Conservation (phyloP, 1,284 basidiomycete genomes). For the Sparassis latifolia region DNA sequence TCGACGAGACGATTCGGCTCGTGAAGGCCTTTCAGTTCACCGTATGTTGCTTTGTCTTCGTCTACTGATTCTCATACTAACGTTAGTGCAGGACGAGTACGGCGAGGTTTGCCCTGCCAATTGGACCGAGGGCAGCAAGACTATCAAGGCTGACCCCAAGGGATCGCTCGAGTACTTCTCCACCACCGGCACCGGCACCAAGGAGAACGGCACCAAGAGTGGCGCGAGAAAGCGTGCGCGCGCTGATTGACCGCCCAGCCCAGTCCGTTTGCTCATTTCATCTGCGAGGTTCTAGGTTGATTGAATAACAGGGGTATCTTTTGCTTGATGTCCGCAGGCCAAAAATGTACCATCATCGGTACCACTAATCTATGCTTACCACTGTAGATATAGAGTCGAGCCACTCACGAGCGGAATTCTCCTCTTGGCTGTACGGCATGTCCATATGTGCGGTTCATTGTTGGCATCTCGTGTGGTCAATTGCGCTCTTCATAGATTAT, state of each 20-base stretch:
- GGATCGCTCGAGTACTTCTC: constrained; percentile 75
- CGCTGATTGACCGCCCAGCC: constrained; percentile 18
- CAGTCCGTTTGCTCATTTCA: background rate
- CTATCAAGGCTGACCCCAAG: constrained; percentile 73
- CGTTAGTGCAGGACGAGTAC: constrained; percentile 57
- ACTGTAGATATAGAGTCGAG: background rate
- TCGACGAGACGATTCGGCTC: constrained; percentile 84
- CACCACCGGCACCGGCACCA: constrained; percentile 23
- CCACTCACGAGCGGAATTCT: too few relatives aligned
- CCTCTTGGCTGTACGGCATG: too few relatives aligned
- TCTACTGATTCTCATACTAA: background rate
- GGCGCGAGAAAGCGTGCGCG: constrained; percentile 29
- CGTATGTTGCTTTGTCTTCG: constrained; percentile 33
- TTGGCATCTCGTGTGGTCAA: too few relatives aligned
- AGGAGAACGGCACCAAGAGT: constrained; percentile 16
- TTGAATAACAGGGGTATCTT: too few relatives aligned
- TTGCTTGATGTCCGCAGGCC: too few relatives aligned
- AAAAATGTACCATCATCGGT: too few relatives aligned
- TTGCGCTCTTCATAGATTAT: too few relatives aligned
- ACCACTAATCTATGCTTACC: background rate
- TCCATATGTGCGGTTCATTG: too few relatives aligned
- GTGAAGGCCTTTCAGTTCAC: constrained; percentile 90
- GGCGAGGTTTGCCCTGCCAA: constrained; percentile 89
- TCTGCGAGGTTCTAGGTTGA: background rate
- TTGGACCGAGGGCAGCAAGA: constrained; percentile 73